Base-by-base conservation (phyloP, 306 rosid genomes). In the Lathyrus sativus region DNA sequence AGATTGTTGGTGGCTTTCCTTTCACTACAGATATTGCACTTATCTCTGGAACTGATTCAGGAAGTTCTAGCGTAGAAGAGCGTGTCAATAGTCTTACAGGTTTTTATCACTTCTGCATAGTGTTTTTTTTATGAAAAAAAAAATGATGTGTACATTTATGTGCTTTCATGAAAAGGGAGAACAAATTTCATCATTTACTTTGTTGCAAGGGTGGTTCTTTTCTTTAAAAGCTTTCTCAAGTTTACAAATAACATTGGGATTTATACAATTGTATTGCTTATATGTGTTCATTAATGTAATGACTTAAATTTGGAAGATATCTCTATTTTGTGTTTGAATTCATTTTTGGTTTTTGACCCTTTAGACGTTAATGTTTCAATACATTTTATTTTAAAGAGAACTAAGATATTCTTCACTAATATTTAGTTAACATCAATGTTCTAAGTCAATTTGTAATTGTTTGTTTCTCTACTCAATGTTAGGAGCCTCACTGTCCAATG, bases 21-120 rank as follows among this genome's bases (percentile, higher is more conserved):
- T 89, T 87, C 77, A 82, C 80, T 60, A 74, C 68, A 68, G 99
- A 93, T 81, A 33, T 90, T 77, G 84, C 74, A 62, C 79, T 86
- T 62, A 79, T 93, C 80, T 85, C 99, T 29, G 89, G 88, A 74
- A 82, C 83, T 74, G 82, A 72, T 74, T 82, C 78, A 33, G 79
- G 78, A 51, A 83, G 48, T 78, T 75, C 93, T 51, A 74, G 78
- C 54, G 68, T 78, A 73, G 86, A 87, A 78, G 84, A 85, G 62
- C 90, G 90, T 9, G 66, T 90, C 78, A 79, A 62, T 76, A 76
- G 76, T 68, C 90, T 88, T 62, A 82, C 99, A 88, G 99, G 99
- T 90, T 67, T 67, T 67, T 49, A 59, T 55, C 45, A 37, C 28
- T 60, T 44, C 64, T 19, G 15, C 43, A 35, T 7, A 11, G 33